Conservation (phyloP, 1,139 yeast species). For the Candida sanyaensis region DNA sequence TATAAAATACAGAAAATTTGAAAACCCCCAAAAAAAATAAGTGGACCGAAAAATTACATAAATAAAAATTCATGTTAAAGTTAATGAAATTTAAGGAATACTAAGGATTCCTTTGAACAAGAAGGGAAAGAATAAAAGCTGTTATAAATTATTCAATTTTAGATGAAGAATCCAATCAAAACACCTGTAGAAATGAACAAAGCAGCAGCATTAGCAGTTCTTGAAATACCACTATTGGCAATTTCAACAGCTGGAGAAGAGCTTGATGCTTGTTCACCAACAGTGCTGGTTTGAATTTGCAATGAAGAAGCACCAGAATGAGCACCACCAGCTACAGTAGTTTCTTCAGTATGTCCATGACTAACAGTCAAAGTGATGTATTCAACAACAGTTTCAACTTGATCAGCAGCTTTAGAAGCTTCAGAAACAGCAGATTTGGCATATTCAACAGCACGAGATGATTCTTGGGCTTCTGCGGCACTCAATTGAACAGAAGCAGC, state of each 20-base stretch:
- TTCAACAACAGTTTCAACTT: conserved; percentile 3
- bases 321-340: not conserved
- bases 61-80: not conserved
- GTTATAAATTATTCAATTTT: not conserved
- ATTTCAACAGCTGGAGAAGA: not conserved
- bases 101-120: no score
- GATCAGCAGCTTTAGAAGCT: conserved; percentile 10
- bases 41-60: not conserved
- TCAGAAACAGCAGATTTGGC: conserved; percentile 10
- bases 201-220: not conserved
- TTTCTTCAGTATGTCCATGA: not conserved
- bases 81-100: no score
- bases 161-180: not conserved
- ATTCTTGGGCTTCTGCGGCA: conserved; percentile 8
- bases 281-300: not conserved
- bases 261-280: not conserved
- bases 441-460: conserved; percentile 6
- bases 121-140: no score
- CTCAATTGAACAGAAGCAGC: conserved; percentile 12
- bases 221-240: not conserved
- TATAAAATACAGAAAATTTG: not conserved
- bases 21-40: no score
- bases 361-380: conserved; percentile 1
- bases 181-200: not conserved
- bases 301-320: not conserved